Conservation (phyloP, 2,329 filamentous ascomycete genomes). For the Alternaria infectoria region DNA sequence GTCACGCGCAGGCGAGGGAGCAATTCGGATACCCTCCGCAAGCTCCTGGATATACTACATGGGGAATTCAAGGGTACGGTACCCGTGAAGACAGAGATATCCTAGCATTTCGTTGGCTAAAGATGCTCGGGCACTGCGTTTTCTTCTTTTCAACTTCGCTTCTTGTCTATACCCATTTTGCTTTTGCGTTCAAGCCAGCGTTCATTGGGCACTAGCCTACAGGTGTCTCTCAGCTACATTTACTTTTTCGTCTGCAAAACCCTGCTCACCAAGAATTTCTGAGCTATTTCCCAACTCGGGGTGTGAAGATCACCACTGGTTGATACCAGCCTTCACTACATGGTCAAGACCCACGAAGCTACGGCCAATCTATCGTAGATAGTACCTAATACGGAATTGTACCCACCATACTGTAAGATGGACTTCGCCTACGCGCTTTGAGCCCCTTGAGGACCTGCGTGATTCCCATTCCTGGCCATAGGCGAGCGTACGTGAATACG, state of each 20-base stretch:
- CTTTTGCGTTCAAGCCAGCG: constrained; percentile 9
- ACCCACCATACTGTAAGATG: background rate
- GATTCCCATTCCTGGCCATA: background rate
- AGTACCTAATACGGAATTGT: constrained; percentile 1
- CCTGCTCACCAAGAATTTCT: background rate
- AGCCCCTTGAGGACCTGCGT: background rate
- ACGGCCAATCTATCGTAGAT: constrained; percentile 2
- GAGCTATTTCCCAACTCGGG: background rate
- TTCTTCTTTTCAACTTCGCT: background rate
- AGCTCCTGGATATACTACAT: constrained; percentile 48
- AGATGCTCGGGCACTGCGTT: background rate
- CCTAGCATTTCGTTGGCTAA: background rate
- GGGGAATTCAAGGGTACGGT: constrained; percentile 41
- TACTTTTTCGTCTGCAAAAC: background rate
- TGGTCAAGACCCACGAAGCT: background rate
- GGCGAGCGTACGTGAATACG: background rate
- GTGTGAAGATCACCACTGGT: background rate
- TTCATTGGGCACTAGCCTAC: constrained; percentile 20
- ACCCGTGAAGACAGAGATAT: constrained; percentile 31
- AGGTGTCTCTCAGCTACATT: constrained; percentile 8
- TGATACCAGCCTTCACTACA: background rate
- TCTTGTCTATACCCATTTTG: constrained; percentile 20
- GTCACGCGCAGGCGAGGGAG: constrained; percentile 30
- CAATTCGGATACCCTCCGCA: constrained; percentile 46
- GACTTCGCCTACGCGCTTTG: background rate